A percentile compares a stretch with the other conserved stretches of the same genome.
phyloP scores from a whole-genome alignment of 225 moss, liverwort and hornwort genomes.

The Marchantia polymorpha region DNA sequence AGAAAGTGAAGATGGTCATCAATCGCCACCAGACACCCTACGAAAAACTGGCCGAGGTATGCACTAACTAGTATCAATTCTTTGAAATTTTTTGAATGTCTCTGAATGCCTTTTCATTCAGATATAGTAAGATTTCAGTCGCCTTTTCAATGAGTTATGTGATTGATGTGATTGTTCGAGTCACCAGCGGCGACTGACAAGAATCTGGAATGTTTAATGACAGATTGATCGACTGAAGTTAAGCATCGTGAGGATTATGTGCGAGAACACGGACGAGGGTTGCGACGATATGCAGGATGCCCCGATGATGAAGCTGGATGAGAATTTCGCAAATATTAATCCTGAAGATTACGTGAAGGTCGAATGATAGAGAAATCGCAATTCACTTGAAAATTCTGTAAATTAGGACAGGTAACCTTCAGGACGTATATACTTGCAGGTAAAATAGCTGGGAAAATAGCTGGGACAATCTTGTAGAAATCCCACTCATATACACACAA shows the following conservation, averaged over 20 bases:
- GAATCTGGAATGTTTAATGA: background rate
- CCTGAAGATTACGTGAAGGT: conserved; percentile 29
- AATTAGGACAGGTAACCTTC: background rate
- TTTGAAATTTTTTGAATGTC: background rate
- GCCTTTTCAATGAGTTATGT: background rate
- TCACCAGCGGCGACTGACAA: too few species aligned
- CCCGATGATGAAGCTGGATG: background rate
- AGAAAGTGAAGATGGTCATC: background rate
- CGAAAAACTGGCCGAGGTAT: conserved; percentile 31
- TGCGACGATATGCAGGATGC: conserved; percentile 33
- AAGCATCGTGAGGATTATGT: conserved; percentile 46
- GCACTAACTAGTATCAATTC: background rate
- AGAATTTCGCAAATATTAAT: conserved; percentile 24
- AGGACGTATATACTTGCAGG: too few species aligned
- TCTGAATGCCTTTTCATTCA: background rate
- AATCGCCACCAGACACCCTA: background rate
- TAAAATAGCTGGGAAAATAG: background rate
- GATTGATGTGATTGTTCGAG: background rate
- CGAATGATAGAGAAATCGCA: background rate
- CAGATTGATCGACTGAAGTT: conserved; percentile 47
- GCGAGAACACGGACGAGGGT: conserved; percentile 44
- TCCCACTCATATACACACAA: background rate
- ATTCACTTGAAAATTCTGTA: background rate
- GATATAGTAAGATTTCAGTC: too few species aligned
- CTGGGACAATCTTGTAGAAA: background rate